Conservation (phyloP, 108 stramenopile genomes). For the Conticribra weissflogii region DNA sequence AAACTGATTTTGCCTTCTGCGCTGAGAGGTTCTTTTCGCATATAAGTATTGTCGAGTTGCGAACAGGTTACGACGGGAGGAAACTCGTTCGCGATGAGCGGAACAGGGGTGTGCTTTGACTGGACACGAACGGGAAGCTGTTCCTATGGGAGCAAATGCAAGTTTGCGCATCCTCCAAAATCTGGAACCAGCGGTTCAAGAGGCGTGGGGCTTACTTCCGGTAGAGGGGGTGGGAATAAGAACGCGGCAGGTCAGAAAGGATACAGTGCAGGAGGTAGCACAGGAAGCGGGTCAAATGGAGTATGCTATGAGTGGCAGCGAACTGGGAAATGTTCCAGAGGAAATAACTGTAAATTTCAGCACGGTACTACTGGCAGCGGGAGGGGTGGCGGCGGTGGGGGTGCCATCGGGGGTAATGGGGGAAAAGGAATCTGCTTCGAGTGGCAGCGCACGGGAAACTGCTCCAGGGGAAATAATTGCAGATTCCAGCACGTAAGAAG, state of each 20-base stretch:
- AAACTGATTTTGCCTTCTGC: too few species aligned
- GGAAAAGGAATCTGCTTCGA: conserved; percentile 20
- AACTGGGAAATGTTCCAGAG: conserved; percentile 20
- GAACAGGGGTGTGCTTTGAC: not conserved
- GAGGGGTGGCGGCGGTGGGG: not conserved
- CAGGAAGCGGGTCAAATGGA: not conserved
- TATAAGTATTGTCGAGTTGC: too few species aligned
- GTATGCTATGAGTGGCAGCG: conserved; percentile 27
- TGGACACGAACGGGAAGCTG: not conserved
- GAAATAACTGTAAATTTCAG: conserved; percentile 26
- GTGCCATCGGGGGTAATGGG: not conserved
- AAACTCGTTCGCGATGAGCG: too few species aligned
- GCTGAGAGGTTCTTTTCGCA: too few species aligned
- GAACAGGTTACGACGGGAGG: too few species aligned
- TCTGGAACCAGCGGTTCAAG: not conserved
- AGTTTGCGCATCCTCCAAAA: not conserved
- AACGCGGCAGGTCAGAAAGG: not conserved
- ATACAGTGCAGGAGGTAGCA: not conserved
- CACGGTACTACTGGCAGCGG: conserved; percentile 2
- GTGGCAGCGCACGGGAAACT: conserved; percentile 20
- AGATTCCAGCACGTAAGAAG: conserved; percentile 13
- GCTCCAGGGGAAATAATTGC: conserved; percentile 25
- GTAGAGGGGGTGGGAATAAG: not conserved
- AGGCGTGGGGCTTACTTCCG: not conserved
- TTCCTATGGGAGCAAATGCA: not conserved